These are phyloP conservation scores for Penicillium mononematosum DNA, from an alignment of 495 filamentous ascomycete genomes.

Conservation along the genomic window DNA sequence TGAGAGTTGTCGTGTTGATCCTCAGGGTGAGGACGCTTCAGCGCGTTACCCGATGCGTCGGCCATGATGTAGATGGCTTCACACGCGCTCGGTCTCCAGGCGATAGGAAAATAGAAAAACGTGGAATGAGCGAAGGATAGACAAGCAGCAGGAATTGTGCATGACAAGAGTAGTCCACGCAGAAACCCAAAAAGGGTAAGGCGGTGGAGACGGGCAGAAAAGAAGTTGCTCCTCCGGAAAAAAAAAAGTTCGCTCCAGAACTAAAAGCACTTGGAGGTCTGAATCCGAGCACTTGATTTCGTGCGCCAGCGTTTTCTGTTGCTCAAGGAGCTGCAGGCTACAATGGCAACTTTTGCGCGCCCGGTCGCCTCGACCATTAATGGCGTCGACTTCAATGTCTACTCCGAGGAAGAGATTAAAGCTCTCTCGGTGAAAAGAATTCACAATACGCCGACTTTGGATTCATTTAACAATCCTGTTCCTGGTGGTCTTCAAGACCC, in stretches of 20 bases:
- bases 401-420: constrained; percentile 77
- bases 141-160: neutral
- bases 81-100: constrained; percentile 9
- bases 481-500: constrained; percentile 91
- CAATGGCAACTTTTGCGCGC: constrained; percentile 77
- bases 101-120: neutral
- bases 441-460: constrained; percentile 84
- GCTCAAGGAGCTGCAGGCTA: constrained; percentile 46
- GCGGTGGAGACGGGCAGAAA: constrained; percentile 37
- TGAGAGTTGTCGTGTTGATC: constrained; percentile 52
- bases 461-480: constrained; percentile 77
- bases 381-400: constrained; percentile 85
- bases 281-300: constrained; percentile 28
- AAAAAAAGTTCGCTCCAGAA: constrained; percentile 31
- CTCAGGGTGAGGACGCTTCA: constrained; percentile 60
- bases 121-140: neutral
- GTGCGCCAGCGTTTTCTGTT: constrained; percentile 40
- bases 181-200: constrained; percentile 12
- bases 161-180: constrained; percentile 13
- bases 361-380: constrained; percentile 81
- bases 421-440: constrained; percentile 89
- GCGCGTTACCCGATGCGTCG: constrained; percentile 48
- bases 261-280: constrained; percentile 28
- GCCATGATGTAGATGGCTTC: constrained; percentile 42
- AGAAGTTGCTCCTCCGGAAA: constrained; percentile 26